A percentile compares a stretch with the other conserved stretches of the same genome.
phyloP scores from a whole-genome alignment of 164 flowering plant genomes.

The Chloranthus sessilifolius region DNA sequence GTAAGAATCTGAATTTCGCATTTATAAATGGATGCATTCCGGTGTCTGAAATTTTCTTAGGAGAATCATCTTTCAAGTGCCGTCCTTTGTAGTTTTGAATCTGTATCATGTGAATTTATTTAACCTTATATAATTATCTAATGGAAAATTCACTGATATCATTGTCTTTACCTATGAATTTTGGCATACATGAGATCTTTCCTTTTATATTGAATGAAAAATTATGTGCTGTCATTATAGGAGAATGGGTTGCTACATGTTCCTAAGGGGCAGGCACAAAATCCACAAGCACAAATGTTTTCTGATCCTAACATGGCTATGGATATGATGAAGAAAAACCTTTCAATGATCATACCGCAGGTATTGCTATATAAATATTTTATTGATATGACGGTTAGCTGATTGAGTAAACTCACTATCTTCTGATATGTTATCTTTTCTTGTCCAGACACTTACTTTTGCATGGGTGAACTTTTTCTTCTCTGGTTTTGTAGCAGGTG shows the following conservation, averaged over 20 bases:
- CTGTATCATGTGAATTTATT: no score
- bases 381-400: not conserved
- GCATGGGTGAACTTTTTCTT: constrained; percentile 99
- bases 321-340: constrained; percentile 99
- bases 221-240: constrained; percentile 40
- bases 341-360: constrained; percentile 98
- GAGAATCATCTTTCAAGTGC: no score
- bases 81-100: no score
- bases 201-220: no score
- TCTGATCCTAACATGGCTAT: constrained; percentile 99
- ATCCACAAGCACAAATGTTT: constrained; percentile 96
- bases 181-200: no score
- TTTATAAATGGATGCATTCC: no score
- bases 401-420: no score
- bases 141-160: no score
- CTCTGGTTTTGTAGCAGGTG: constrained; percentile 99
- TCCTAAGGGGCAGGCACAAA: constrained; percentile 84
- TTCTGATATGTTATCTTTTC: not conserved
- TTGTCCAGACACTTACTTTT: constrained; percentile 88
- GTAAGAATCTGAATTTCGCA: no score
- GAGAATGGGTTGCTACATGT: constrained; percentile 87
- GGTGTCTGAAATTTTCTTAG: no score
- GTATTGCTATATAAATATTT: constrained; percentile 23
- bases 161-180: no score
- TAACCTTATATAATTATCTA: no score